phyloP scores from a whole-genome alignment of 768 basidiomycete genomes.

The Pleurotus ostreatus region DNA sequence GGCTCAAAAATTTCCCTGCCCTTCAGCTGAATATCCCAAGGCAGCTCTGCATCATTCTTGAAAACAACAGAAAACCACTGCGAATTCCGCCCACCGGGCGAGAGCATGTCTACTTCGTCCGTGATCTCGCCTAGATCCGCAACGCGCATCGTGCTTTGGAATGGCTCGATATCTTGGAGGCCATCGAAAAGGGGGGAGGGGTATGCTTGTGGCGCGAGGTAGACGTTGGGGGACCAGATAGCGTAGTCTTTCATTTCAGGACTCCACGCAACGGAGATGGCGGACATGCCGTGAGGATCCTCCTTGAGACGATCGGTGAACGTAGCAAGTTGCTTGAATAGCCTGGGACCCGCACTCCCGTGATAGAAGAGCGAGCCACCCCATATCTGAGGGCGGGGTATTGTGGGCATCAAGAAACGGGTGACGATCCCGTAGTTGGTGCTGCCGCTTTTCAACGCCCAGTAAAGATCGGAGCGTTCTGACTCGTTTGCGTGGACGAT shows the following conservation, averaged over 20 bases:
- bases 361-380: constrained; percentile 12
- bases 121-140: not conserved
- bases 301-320: constrained; percentile 1
- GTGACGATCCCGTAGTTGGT: constrained; percentile 17
- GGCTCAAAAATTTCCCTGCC: constrained; percentile 2
- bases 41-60: not conserved
- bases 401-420: constrained; percentile 12
- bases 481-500: constrained; percentile 6
- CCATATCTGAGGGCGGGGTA: constrained; percentile 7
- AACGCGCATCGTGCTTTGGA: not conserved
- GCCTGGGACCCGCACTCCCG: not conserved
- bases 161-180: not conserved
- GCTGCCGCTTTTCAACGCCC: constrained; percentile 14
- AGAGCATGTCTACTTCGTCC: not conserved
- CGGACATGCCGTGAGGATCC: not conserved
- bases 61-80: constrained; percentile 9
- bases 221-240: not conserved
- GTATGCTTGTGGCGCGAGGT: not conserved
- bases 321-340: not conserved
- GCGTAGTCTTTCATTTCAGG: not conserved
- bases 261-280: not conserved
- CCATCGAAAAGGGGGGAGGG: not conserved
- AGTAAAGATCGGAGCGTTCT: constrained; percentile 12
- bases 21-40: constrained; percentile 7
- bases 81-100: not conserved